Evolutionary conservation across 495 filamentous ascomycete genomes (phyloP), one percentile per base, ranked within the genome.

Genomic region (Articulospora tetracladia): DNA sequence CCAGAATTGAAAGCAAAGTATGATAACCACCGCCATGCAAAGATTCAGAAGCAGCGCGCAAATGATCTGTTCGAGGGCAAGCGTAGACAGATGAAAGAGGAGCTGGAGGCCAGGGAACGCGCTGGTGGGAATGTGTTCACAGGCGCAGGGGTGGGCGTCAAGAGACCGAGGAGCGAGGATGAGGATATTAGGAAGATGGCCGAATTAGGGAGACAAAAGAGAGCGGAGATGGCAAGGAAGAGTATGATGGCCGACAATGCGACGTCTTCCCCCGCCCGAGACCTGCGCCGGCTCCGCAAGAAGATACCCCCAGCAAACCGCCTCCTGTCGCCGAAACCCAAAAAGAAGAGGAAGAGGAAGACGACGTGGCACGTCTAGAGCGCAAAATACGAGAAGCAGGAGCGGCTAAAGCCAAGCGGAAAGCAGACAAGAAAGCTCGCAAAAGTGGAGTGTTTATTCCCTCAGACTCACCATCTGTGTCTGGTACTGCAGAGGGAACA

Each of bases 1-100:
- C 74, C 83, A 0, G 74, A 77, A 0, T 72, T 84, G 8, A 82
- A 83, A 28, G 76, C 80, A 56, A 75, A 85, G 32, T 93, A 93
- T 69, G 87, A 93, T 67, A 84, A 82, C 72, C 85, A 84, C 61
- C 77, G 88, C 11, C 77, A 79, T 60, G 86, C 87, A 32, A 76
- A 82, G 46, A 65, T 80, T 62, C 82, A 83, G 62, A 83, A 80
- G 68, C 76, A 83, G 73, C 77, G 82, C 61, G 81, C 89, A 70
- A 75, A 80, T 60, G 86, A 88, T 48, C 72, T 83, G 65, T 84
- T 89, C 67, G 85, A 86, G 64, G 78, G 85, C 10, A 79, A 79
- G 67, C 78, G 89, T 66, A 73, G 86, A 68, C 78, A 83, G 72
- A 90, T 92, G 88, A 82, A 84, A 68, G 86, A 91, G 70, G 88